phyloP scores from a whole-genome alignment of 768 basidiomycete genomes.

The Lentinula aciculospora region DNA sequence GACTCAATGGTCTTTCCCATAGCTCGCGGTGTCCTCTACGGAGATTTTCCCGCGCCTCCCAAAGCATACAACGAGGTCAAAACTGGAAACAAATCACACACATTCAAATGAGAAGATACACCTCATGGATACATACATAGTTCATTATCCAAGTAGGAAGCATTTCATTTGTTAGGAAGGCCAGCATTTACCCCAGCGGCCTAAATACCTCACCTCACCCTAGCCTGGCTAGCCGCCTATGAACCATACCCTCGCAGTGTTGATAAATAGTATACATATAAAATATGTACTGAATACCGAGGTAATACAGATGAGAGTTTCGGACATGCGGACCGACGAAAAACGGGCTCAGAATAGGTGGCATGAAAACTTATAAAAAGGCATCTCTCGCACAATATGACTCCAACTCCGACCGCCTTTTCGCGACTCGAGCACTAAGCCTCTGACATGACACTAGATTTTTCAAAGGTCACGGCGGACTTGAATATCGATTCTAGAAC shows the following conservation, averaged over 20 bases:
- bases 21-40: slow-evolving; percentile 25
- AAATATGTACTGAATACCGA: no score
- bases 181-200: background rate
- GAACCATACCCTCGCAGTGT: no score
- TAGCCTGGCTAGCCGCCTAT: no score
- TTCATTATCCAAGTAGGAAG: background rate
- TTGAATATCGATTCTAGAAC: background rate
- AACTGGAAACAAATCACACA: slow-evolving; percentile 65
- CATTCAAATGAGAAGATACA: slow-evolving; percentile 37
- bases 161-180: background rate
- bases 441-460: background rate
- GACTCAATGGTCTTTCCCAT: background rate
- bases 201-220: background rate
- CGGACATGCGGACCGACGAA: background rate
- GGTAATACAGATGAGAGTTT: background rate
- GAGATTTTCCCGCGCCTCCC: slow-evolving; percentile 62
- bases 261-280: no score
- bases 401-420: background rate
- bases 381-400: background rate
- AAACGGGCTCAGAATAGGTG: background rate
- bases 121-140: background rate
- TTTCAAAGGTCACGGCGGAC: background rate
- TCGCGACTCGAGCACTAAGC: background rate
- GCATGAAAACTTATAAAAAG: background rate
- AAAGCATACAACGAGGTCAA: slow-evolving; percentile 60